Conservation (phyloP, 2,329 filamentous ascomycete species). For the Xylariaceae sp. region DNA sequence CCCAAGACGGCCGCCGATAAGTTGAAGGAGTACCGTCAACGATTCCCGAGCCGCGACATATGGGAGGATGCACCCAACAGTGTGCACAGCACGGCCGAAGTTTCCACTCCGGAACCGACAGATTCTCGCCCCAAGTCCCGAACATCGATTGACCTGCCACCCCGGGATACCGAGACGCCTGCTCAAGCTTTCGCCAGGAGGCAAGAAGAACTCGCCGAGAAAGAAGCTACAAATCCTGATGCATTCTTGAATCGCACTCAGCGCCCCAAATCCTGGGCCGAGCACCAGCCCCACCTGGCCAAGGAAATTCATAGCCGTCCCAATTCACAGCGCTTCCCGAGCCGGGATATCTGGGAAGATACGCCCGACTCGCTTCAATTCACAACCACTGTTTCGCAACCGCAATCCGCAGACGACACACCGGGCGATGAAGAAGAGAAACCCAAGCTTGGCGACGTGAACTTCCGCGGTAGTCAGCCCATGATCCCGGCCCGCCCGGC, state of each 20-base stretch:
- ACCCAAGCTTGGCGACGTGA: constrained; percentile 27
- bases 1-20: constrained; percentile 42
- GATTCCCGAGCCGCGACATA: constrained; percentile 90
- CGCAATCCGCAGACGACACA: constrained; percentile 39
- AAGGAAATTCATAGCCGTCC: constrained; percentile 47
- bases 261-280: constrained; percentile 46
- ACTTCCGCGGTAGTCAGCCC: constrained; percentile 47
- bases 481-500: constrained; percentile 52
- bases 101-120: constrained; percentile 72
- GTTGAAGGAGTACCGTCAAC: constrained; percentile 56
- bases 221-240: constrained; percentile 45
- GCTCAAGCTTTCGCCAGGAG: constrained; percentile 64
- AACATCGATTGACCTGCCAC: constrained; percentile 34
- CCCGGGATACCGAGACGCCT: constrained; percentile 50
- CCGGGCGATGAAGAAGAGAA: constrained; percentile 42
- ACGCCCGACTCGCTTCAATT: constrained; percentile 78
- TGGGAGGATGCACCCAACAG: constrained; percentile 96
- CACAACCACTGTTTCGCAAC: constrained; percentile 67
- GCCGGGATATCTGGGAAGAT: constrained; percentile 93
- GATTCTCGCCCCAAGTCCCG: constrained; percentile 42
- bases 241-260: constrained; percentile 54
- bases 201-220: constrained; percentile 64
- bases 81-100: constrained; percentile 73
- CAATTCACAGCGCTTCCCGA: constrained; percentile 75
- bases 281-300: constrained; percentile 48